These are phyloP conservation scores for Rosellinia necatrix DNA, from an alignment of 2,329 filamentous ascomycete genomes.

Conservation along the genomic window DNA sequence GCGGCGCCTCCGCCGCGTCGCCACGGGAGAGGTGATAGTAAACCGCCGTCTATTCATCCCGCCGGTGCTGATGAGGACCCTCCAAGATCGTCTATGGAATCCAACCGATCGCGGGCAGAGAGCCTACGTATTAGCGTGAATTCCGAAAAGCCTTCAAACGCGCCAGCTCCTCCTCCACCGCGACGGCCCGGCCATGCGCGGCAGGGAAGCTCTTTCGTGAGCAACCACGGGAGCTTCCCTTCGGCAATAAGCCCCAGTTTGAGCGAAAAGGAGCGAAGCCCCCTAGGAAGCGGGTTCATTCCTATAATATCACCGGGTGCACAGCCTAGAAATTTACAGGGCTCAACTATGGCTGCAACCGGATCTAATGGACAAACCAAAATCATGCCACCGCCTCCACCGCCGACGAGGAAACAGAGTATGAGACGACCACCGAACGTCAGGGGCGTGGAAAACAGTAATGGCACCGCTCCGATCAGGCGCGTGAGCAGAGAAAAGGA, in stretches of 20 bases:
- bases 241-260: slow-evolving; percentile 25
- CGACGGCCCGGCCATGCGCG: slow-evolving; percentile 50
- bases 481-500: slow-evolving; percentile 41
- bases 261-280: slow-evolving; percentile 30
- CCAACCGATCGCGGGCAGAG: slow-evolving; percentile 51
- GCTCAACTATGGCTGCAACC: slow-evolving; percentile 27
- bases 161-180: slow-evolving; percentile 60
- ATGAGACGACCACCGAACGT: slow-evolving; percentile 52
- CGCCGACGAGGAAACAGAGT: slow-evolving; percentile 51
- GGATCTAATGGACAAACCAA: slow-evolving; percentile 37
- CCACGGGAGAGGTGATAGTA: slow-evolving; percentile 53
- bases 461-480: slow-evolving; percentile 35
- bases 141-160: slow-evolving; percentile 34
- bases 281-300: slow-evolving; percentile 19
- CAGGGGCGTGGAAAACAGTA: slow-evolving; percentile 46
- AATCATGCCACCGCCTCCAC: slow-evolving; percentile 48
- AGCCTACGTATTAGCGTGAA: slow-evolving; percentile 49
- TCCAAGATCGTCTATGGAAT: slow-evolving; percentile 57
- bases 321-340: slow-evolving; percentile 13
- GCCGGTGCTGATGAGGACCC: slow-evolving; percentile 44
- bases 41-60: slow-evolving; percentile 32
- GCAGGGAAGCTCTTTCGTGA: slow-evolving; percentile 35
- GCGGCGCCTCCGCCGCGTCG: slow-evolving; percentile 58
- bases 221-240: slow-evolving; percentile 37
- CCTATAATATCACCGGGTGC: slow-evolving; percentile 13